Conservation (phyloP, 306 rosid genomes). For the Rubus parviflorus region DNA sequence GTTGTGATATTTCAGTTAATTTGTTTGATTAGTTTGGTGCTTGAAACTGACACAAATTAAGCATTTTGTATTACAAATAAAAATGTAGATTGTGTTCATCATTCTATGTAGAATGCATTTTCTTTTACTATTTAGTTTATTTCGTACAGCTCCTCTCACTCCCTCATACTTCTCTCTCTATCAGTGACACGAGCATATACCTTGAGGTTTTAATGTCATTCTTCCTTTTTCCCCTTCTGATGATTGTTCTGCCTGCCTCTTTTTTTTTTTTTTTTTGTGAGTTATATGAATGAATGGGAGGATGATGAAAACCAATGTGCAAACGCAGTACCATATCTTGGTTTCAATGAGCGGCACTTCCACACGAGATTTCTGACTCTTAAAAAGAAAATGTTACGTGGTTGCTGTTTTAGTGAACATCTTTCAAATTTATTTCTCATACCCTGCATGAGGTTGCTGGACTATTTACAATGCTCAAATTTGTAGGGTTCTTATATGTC, state of each 20-base stretch:
- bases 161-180: background rate
- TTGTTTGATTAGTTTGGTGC: background rate
- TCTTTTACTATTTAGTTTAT: background rate
- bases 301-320: constrained; percentile 4
- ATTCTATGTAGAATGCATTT: background rate
- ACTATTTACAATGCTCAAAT: constrained; percentile 17
- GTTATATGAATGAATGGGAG: background rate
- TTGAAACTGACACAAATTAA: background rate
- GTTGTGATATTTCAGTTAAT: background rate
- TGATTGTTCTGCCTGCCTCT: background rate
- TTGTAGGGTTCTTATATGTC: constrained; percentile 17
- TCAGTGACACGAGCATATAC: background rate
- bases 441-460: background rate
- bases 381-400: background rate
- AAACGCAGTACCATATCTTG: background rate
- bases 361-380: background rate
- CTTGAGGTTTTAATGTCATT: background rate
- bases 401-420: constrained; percentile 14
- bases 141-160: background rate
- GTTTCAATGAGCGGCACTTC: constrained; percentile 5
- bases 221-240: background rate
- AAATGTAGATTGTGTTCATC: background rate
- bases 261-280: background rate
- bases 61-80: background rate
- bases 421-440: background rate